phyloP scores from a whole-genome alignment of 495 filamentous ascomycete genomes.

The Usnea hakonensis region DNA sequence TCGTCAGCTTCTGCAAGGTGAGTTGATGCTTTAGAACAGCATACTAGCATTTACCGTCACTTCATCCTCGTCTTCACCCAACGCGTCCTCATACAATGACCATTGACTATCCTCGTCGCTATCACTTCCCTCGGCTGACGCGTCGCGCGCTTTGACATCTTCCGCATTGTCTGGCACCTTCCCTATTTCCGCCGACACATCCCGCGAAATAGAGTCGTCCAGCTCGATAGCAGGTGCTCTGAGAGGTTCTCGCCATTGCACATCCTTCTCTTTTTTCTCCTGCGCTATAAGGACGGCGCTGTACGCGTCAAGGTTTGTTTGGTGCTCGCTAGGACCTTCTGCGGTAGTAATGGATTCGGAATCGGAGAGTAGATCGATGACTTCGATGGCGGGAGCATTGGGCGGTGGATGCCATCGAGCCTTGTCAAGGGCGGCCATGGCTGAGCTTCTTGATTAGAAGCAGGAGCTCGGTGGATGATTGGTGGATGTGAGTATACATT shows the following conservation, averaged over 20 bases:
- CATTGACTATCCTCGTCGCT: conserved; percentile 46
- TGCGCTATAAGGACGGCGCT: neutral
- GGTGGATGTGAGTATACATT: neutral
- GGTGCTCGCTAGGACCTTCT: neutral
- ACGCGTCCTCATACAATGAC: conserved; percentile 59
- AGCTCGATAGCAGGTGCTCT: neutral
- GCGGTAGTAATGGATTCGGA: conserved; percentile 4
- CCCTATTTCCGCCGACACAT: neutral
- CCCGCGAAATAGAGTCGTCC: neutral
- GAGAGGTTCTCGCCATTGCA: neutral
- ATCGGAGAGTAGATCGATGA: conserved; percentile 35
- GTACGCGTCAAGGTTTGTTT: neutral
- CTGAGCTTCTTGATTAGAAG: neutral
- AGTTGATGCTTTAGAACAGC: too few relatives aligned
- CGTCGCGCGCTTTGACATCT: conserved; percentile 19
- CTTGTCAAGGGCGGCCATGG: conserved; percentile 3
- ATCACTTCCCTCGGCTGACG: conserved; percentile 35
- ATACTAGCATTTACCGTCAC: conserved; percentile 34
- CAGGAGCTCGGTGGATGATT: neutral
- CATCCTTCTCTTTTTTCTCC: neutral
- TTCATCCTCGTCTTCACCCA: conserved; percentile 58
- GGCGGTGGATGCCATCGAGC: conserved; percentile 24
- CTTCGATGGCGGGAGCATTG: conserved; percentile 40
- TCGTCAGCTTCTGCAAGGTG: conserved; percentile 3
- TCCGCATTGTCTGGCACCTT: neutral